These are phyloP conservation scores for Paraleonurus japonicus DNA, from an alignment of 257 asterid genomes.

Conservation along the genomic window DNA sequence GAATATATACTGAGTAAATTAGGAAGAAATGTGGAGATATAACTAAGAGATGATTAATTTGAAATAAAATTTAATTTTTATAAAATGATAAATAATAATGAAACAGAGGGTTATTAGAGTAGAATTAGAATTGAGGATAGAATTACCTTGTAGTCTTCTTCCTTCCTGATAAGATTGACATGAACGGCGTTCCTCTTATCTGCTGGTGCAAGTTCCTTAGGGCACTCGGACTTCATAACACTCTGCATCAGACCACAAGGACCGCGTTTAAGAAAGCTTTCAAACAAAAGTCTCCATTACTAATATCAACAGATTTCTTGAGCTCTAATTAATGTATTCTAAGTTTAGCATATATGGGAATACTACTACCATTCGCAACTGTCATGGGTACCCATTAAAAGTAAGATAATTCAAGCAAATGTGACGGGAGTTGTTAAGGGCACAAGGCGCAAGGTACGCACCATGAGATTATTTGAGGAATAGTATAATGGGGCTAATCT, in stretches of 20 bases:
- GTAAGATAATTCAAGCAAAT: slow-evolving; percentile 7
- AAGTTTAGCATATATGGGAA: neutral
- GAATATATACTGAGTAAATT: too few relatives aligned
- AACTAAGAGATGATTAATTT: too few relatives aligned
- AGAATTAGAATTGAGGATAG: slow-evolving; percentile 24
- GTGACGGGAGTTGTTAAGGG: neutral
- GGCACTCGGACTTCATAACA: slow-evolving; percentile 65
- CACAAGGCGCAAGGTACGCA: too few relatives aligned
- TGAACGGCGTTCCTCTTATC: slow-evolving; percentile 49
- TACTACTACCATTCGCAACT: neutral
- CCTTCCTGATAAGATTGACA: slow-evolving; percentile 68
- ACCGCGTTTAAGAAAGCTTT: neutral
- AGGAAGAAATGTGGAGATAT: neutral
- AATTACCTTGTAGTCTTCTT: slow-evolving; percentile 56
- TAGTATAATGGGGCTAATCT: too few relatives aligned
- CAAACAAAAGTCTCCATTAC: neutral
- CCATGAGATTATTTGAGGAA: too few relatives aligned
- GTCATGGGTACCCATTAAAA: neutral
- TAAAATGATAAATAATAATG: too few relatives aligned
- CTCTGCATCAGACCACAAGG: slow-evolving; percentile 49
- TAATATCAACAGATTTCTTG: neutral
- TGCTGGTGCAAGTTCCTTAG: slow-evolving; percentile 68
- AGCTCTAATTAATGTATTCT: neutral
- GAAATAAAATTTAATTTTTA: too few relatives aligned
- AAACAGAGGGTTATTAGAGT: neutral